A percentile compares a stretch with the other conserved stretches of the same genome.
phyloP scores from a whole-genome alignment of 441 rosid species.

The Adansonia madagascariensis region DNA sequence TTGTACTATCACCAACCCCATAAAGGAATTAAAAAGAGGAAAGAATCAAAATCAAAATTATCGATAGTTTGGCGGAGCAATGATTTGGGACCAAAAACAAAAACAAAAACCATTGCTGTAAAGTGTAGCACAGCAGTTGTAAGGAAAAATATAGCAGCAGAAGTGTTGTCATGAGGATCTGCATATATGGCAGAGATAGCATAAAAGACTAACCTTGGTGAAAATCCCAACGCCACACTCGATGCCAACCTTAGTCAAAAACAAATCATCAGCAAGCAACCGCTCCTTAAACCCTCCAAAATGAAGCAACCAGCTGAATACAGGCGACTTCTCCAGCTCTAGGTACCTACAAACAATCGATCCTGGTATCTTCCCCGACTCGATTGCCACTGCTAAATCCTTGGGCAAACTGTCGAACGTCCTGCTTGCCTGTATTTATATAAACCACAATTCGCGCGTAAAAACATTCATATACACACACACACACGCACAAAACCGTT shows the following conservation, averaged over 20 bases:
- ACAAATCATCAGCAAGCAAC: constrained; percentile 55
- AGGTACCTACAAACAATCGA: constrained; percentile 43
- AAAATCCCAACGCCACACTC: constrained; percentile 62
- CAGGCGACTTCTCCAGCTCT: constrained; percentile 46
- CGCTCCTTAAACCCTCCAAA: constrained; percentile 54
- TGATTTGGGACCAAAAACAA: not conserved
- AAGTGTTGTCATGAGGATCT: too few relatives aligned
- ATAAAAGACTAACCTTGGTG: constrained; percentile 43
- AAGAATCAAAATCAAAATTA: not conserved
- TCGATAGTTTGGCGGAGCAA: not conserved
- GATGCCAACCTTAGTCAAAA: constrained; percentile 51
- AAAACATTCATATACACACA: not conserved
- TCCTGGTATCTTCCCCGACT: constrained; percentile 46
- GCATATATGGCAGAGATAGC: not conserved
- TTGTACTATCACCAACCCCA: not conserved
- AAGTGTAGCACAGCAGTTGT: not conserved
- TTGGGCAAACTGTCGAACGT: constrained; percentile 48
- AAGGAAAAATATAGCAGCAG: not conserved
- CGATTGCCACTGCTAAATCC: constrained; percentile 46
- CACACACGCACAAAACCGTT: too few relatives aligned
- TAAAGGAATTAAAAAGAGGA: not conserved
- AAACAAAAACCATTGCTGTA: not conserved
- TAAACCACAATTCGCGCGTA: constrained; percentile 13
- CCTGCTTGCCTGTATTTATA: constrained; percentile 35
- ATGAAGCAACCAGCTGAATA: constrained; percentile 51